phyloP scores from a whole-genome alignment of 176 grass and related monocot species.

The Chloris gayana region DNA sequence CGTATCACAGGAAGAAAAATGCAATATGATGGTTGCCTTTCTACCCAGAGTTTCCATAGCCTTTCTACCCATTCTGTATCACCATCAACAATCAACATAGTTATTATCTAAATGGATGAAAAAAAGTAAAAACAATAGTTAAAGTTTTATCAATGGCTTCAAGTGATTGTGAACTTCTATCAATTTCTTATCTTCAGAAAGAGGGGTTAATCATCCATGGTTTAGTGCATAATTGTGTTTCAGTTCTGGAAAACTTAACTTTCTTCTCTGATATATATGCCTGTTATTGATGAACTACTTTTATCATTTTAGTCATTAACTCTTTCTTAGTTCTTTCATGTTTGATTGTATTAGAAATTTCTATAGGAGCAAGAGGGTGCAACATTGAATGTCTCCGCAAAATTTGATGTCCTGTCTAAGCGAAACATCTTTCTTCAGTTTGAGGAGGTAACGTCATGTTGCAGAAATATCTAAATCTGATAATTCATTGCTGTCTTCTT shows the following conservation, averaged over 20 bases:
- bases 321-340: slow-evolving; percentile 38
- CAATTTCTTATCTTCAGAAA: neutral
- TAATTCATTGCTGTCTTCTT: neutral
- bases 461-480: slow-evolving; percentile 24
- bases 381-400: slow-evolving; percentile 90
- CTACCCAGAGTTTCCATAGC: slow-evolving; percentile 5
- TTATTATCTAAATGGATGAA: slow-evolving; percentile 16
- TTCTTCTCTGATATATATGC: slow-evolving; percentile 6
- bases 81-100: neutral
- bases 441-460: slow-evolving; percentile 67
- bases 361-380: slow-evolving; percentile 94
- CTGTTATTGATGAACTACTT: neutral
- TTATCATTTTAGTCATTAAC: slow-evolving; percentile 12
- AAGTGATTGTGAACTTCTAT: neutral
- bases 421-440: slow-evolving; percentile 96
- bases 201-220: neutral
- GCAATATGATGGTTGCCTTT: neutral
- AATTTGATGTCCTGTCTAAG: slow-evolving; percentile 80
- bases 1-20: neutral
- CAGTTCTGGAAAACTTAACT: neutral
- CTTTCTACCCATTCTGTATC: neutral
- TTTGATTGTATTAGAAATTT: slow-evolving; percentile 53
- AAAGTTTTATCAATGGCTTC: neutral
- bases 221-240: neutral
- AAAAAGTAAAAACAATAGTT: slow-evolving; percentile 3